These are phyloP conservation scores for Yamadazyma triangularis DNA, from an alignment of 1,139 yeast genomes.

Conservation along the genomic window DNA sequence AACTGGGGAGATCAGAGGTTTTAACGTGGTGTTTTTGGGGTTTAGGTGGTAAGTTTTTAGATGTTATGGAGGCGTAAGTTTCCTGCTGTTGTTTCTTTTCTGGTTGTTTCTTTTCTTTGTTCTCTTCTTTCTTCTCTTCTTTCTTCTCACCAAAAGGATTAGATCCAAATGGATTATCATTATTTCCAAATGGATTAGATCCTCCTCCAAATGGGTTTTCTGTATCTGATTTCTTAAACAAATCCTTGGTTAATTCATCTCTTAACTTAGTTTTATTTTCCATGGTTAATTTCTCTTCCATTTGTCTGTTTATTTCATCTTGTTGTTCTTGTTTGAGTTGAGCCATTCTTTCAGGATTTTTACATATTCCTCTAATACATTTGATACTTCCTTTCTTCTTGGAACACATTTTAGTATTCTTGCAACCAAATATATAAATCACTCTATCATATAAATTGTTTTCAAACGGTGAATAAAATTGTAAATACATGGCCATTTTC, in stretches of 20 bases:
- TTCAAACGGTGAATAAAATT: slow-evolving; percentile 76
- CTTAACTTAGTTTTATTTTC: slow-evolving; percentile 39
- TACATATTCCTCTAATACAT: slow-evolving; percentile 69
- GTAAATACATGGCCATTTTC: slow-evolving; percentile 64
- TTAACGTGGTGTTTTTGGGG: slow-evolving; percentile 5
- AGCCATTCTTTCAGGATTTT: slow-evolving; percentile 48
- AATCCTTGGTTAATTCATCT: slow-evolving; percentile 42
- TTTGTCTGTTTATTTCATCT: slow-evolving; percentile 26
- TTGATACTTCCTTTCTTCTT: slow-evolving; percentile 65
- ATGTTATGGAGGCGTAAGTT: slow-evolving; percentile 24
- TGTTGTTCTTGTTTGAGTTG: slow-evolving; percentile 35
- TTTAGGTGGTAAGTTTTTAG: slow-evolving; percentile 12
- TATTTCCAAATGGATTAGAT: slow-evolving; percentile 20
- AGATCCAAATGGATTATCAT: slow-evolving; percentile 31
- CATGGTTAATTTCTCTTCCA: slow-evolving; percentile 39
- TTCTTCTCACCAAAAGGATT: slow-evolving; percentile 24
- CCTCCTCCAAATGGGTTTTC: slow-evolving; percentile 26
- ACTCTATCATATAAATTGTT: slow-evolving; percentile 74
- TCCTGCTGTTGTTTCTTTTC: slow-evolving; percentile 4
- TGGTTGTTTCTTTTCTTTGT: slow-evolving; percentile 6
- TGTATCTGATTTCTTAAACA: slow-evolving; percentile 23
- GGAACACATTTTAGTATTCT: slow-evolving; percentile 52
- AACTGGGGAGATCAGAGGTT: slow-evolving; percentile 30
- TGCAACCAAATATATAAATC: slow-evolving; percentile 75
- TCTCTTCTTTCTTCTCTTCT: slow-evolving; percentile 5